Conservation (phyloP, 1,139 yeast genomes). For the Yamadazyma jaroonii region DNA sequence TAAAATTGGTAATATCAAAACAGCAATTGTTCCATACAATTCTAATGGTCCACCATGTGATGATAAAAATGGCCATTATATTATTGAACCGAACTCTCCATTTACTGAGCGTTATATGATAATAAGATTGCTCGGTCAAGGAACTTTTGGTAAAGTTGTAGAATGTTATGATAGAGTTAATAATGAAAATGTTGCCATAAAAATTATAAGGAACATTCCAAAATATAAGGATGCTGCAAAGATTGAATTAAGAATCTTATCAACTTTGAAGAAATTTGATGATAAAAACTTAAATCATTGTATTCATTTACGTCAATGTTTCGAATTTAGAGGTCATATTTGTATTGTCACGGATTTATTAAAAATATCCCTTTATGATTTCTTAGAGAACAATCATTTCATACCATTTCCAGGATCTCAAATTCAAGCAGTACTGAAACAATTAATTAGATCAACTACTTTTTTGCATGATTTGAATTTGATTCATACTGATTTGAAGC, state of each 20-base stretch:
- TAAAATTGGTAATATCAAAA: constrained; percentile 43
- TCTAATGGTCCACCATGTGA: constrained; percentile 48
- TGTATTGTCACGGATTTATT: constrained; percentile 89
- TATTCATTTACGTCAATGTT: constrained; percentile 82
- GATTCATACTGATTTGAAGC: constrained; percentile 93
- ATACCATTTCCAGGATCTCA: constrained; percentile 80
- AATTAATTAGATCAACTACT: constrained; percentile 79
- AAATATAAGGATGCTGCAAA: constrained; percentile 83
- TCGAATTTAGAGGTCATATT: constrained; percentile 91
- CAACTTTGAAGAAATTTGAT: constrained; percentile 78
- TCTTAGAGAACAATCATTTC: constrained; percentile 72
- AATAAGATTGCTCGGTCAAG: constrained; percentile 80
- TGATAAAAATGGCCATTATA: constrained; percentile 84
- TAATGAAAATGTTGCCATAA: constrained; percentile 77
- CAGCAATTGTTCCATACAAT: constrained; percentile 41
- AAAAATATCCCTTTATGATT: constrained; percentile 85
- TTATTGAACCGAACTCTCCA: constrained; percentile 55
- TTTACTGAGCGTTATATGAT: constrained; percentile 71
- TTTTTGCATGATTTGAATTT: constrained; percentile 85
- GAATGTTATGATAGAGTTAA: constrained; percentile 61
- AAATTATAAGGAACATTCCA: constrained; percentile 79
- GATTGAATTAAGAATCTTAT: constrained; percentile 73
- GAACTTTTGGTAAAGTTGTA: constrained; percentile 96
- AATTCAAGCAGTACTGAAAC: constrained; percentile 85
- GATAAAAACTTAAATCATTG: constrained; percentile 66